Evolutionary conservation across 2,329 filamentous ascomycete species (phyloP).

Genomic region (Dendryphion nanum): DNA sequence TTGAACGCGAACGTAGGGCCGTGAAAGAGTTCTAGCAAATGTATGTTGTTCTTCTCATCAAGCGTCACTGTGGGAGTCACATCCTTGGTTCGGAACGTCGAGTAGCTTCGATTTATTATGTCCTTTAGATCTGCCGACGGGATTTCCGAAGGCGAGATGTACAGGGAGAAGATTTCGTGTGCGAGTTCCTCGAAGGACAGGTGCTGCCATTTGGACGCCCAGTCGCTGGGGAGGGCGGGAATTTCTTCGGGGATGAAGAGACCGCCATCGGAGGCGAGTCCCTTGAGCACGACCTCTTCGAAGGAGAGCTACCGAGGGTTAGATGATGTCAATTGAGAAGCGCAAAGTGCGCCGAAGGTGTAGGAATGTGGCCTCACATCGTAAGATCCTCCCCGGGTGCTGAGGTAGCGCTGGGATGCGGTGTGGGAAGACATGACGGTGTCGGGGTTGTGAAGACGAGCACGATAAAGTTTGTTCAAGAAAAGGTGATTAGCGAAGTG

Average conservation of each 20-base stretch:
- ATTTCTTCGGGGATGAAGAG: constrained; percentile 87
- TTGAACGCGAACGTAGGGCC: constrained; percentile 93
- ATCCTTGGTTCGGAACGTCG: constrained; percentile 78
- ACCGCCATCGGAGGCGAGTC: constrained; percentile 80
- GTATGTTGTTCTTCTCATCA: constrained; percentile 67
- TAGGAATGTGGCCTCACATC: constrained; percentile 46
- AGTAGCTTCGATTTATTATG: constrained; percentile 82
- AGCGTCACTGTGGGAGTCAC: constrained; percentile 79
- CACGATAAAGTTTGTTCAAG: background rate
- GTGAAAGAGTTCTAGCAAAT: constrained; percentile 93
- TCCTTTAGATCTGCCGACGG: constrained; percentile 74
- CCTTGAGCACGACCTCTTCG: constrained; percentile 87
- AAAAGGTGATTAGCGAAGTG: too few relatives aligned
- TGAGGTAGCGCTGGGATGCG: constrained; percentile 61
- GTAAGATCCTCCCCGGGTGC: constrained; percentile 62
- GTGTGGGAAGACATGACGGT: constrained; percentile 46
- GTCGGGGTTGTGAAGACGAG: constrained; percentile 1
- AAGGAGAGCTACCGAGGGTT: constrained; percentile 69
- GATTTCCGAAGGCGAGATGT: constrained; percentile 82
- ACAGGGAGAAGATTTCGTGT: constrained; percentile 80
- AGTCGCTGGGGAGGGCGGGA: constrained; percentile 61
- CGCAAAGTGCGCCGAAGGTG: background rate
- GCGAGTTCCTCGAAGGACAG: constrained; percentile 79
- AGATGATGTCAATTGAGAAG: constrained; percentile 7
- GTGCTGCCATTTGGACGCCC: constrained; percentile 71